Base-by-base conservation (phyloP, 768 basidiomycete genomes). In the Agrocybe pediades region DNA sequence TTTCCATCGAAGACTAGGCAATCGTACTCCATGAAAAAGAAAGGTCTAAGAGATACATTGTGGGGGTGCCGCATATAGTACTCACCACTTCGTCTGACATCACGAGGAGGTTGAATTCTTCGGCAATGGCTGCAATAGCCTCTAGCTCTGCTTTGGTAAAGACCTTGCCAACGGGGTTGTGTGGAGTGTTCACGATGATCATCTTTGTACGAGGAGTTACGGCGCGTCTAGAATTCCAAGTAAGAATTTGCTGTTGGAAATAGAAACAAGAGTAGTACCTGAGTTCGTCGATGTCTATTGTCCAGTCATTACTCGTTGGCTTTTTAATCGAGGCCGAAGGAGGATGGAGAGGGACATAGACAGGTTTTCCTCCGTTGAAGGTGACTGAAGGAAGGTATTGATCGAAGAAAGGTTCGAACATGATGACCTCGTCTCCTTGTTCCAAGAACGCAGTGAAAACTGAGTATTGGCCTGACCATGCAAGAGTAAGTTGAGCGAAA, bases 401-500 rank as follows among this genome's bases (percentile, higher is more conserved):
- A 66, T 98, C 95, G 66, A 97, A 98, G 79, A 93, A 97, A 1
- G 95, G 96, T 71, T 98, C 97, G 65, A 98, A 95, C 83, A 98
- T 87, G 71, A 99, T 96, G 58, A 98, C 96, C 70, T 99, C 97
- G 64, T 98, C 97, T 3, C 90, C 96, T 30, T 83, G 79, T 56
- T 98, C 88, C 33, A 97, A 71, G 74, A 96, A 98, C 0, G 97
- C 97, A 9, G 86, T 83, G 62, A 96, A 91, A 47, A 95, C 91
- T 46, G 95, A 85, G 69, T 96, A 98, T 79, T 94, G 90, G 21
- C 96, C 95, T 94, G 68, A 52, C 45, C 51, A 46, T 40, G 46
- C n/a, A n/a, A 26, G 36, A 19, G 46, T 53, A 41, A 60, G 48
- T 62, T 49, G 46, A 40, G 40, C 46, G 26, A 46, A 17, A 9